A percentile compares a stretch with the other conserved stretches of the same genome.
Conservation (phyloP, 2,329 filamentous ascomycete genomes). For the Furcasterigmium furcatum region DNA sequence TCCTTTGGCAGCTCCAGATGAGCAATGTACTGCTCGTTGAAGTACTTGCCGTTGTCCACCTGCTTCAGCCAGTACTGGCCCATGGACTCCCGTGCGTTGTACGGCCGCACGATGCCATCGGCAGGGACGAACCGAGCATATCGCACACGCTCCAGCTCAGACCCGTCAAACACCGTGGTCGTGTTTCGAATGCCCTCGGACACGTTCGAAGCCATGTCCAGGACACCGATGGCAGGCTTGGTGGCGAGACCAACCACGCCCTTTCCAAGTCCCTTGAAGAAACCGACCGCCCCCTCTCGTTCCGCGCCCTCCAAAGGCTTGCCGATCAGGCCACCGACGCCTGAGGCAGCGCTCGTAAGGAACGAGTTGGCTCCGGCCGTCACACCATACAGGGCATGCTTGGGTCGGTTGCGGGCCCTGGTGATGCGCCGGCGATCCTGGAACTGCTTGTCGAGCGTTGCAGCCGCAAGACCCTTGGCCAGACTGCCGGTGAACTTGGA, state of each 20-base stretch:
- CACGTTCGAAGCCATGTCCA: constrained; percentile 95
- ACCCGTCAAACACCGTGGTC: constrained; percentile 94
- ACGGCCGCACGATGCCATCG: constrained; percentile 91
- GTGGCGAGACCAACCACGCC: constrained; percentile 91
- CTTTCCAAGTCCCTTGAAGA: constrained; percentile 97
- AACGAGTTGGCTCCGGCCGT: constrained; percentile 94
- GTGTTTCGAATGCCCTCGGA: constrained; percentile 98
- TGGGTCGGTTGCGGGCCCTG: constrained; percentile 86
- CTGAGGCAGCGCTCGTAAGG: constrained; percentile 86
- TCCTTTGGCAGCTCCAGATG: constrained; percentile 88
- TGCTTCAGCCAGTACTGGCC: constrained; percentile 99
- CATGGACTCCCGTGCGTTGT: constrained; percentile 89
- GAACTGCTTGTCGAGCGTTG: constrained; percentile 97
- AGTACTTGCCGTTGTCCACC: constrained; percentile 94
- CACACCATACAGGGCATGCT: constrained; percentile 95
- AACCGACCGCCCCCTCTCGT: constrained; percentile 88
- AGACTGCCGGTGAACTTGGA: constrained; percentile 97
- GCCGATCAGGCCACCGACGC: constrained; percentile 86
- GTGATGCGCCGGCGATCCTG: constrained; percentile 95
- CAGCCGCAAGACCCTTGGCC: constrained; percentile 92
- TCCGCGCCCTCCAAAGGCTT: constrained; percentile 96
- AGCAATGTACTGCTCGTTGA: constrained; percentile 95
- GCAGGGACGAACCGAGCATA: constrained; percentile 86
- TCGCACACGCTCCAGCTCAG: constrained; percentile 92
- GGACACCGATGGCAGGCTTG: constrained; percentile 93